Evolutionary conservation across 225 moss, liverwort and hornwort species (phyloP), one percentile per base, ranked within the genome.

Genomic region (Physcomitrium patens): DNA sequence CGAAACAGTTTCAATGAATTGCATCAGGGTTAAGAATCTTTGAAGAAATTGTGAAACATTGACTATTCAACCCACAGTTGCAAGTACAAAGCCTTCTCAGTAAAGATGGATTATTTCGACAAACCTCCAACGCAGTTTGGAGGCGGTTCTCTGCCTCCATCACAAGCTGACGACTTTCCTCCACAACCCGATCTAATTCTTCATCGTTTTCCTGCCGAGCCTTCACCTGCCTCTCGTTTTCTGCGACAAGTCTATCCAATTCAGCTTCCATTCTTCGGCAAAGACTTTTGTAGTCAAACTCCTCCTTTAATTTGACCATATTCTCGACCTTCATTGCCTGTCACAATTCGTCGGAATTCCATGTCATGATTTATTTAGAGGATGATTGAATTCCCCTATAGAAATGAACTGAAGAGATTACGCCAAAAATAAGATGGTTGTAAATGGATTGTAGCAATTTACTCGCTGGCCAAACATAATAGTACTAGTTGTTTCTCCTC

Each of bases 271-370:
- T 79, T 76, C 91, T 87, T 72, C 96, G 86, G 73, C 94, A 97
- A 13, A 92, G 94, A 60, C 96, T 97, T 77, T 92, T 97, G 72
- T 97, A 97, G 83, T 97, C 96, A 53, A 97, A 97, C 82, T 94
- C 96, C 80, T 97, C 96, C 75, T 94, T 94, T 26, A 97, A 55
- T 68, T 91, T 94, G 44, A 97, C 92, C 96, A 97, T 94, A 60
- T 97, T 97, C 79, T 97, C 94, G 19, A 97, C 96, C 84, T 97
- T 97, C 96, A 97, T 97, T 6, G 96, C 94, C 94, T 94, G 86
- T 56, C 17, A 78, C 56, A 81, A 55, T 12, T 51, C 11, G 13
- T 59, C 60, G 41, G 47, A 76, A 51, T 47, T 69, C 9, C 71
- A 78, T 41, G 24, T 72, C 41, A 37, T 37, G 31, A 1, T 37